Evolutionary conservation across 805 yeast species (phyloP).

Genomic region (Saturnispora silvae): DNA sequence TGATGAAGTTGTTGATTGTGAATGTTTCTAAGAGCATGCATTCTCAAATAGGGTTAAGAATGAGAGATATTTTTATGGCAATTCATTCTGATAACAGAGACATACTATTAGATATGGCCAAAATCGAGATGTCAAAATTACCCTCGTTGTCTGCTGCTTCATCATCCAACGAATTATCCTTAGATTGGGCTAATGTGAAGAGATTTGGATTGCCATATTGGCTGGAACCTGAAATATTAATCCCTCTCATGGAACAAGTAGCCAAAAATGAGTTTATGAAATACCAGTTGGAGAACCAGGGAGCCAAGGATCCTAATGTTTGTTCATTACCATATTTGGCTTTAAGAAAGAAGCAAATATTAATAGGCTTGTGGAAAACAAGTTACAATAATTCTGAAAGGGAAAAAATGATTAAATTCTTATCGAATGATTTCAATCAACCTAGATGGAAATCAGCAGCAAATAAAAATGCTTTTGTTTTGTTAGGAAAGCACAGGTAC

Average conservation of each 20-base stretch:
- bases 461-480: slow-evolving; percentile 80
- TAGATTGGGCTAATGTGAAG: slow-evolving; percentile 52
- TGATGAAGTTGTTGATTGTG: slow-evolving; percentile 53
- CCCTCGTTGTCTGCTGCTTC: slow-evolving; percentile 1
- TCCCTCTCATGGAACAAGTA: slow-evolving; percentile 48
- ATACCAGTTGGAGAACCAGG: slow-evolving; percentile 29
- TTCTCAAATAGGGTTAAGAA: slow-evolving; percentile 26
- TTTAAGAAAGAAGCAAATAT: slow-evolving; percentile 60
- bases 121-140: slow-evolving; percentile 27
- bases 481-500: slow-evolving; percentile 79
- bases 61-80: slow-evolving; percentile 86
- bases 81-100: slow-evolving; percentile 73
- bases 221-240: slow-evolving; percentile 40
- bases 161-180: slow-evolving; percentile 19
- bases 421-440: slow-evolving; percentile 64
- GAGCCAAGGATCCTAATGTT: slow-evolving; percentile 55
- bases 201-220: slow-evolving; percentile 64
- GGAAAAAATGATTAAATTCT: slow-evolving; percentile 67
- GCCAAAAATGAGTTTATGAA: slow-evolving; percentile 60
- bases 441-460: slow-evolving; percentile 85
- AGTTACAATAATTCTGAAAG: slow-evolving; percentile 69
- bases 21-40: slow-evolving; percentile 24
- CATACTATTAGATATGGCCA: slow-evolving; percentile 41
- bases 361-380: slow-evolving; percentile 78
- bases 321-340: slow-evolving; percentile 74